These are phyloP conservation scores for Kwoniella sp. DNA, from an alignment of 768 basidiomycete species.

Conservation along the genomic window DNA sequence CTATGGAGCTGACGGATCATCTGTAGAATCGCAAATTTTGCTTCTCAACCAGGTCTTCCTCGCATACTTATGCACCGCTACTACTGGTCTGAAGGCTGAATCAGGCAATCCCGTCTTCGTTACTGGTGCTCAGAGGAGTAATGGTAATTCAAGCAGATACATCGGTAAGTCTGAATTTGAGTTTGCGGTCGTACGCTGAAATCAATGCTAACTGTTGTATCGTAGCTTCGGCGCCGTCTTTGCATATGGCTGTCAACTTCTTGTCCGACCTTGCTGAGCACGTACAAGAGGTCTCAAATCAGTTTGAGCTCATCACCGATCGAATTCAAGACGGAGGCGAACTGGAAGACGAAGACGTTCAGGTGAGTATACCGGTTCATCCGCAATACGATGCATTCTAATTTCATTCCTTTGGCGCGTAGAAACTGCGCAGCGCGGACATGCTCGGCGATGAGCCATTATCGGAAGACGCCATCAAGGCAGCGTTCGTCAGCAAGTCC, in stretches of 20 bases:
- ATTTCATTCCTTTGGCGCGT: neutral
- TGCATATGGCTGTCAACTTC: conserved; percentile 32
- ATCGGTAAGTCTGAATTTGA: conserved; percentile 16
- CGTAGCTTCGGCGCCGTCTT: conserved; percentile 41
- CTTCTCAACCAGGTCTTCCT: conserved; percentile 39
- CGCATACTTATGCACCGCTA: conserved; percentile 40
- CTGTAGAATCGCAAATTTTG: conserved; percentile 26
- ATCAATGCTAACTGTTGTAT: neutral
- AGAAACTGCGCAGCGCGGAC: conserved; percentile 21
- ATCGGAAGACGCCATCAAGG: conserved; percentile 18
- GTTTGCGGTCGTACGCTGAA: neutral
- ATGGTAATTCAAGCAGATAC: conserved; percentile 28
- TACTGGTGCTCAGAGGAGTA: conserved; percentile 31
- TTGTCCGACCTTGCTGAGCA: conserved; percentile 35
- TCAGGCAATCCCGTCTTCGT: conserved; percentile 45
- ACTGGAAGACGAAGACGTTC: conserved; percentile 27
- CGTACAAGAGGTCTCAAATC: conserved; percentile 28
- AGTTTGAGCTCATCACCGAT: conserved; percentile 35
- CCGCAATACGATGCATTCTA: neutral
- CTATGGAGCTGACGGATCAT: too few relatives aligned
- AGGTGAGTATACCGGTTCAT: conserved; percentile 20
- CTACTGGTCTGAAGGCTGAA: conserved; percentile 36
- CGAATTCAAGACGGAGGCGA: conserved; percentile 28
- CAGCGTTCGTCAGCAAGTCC: conserved; percentile 23
- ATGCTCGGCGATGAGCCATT: conserved; percentile 23